phyloP scores from a whole-genome alignment of 1,284 basidiomycete genomes.

The Anthracocystis walkeri region DNA sequence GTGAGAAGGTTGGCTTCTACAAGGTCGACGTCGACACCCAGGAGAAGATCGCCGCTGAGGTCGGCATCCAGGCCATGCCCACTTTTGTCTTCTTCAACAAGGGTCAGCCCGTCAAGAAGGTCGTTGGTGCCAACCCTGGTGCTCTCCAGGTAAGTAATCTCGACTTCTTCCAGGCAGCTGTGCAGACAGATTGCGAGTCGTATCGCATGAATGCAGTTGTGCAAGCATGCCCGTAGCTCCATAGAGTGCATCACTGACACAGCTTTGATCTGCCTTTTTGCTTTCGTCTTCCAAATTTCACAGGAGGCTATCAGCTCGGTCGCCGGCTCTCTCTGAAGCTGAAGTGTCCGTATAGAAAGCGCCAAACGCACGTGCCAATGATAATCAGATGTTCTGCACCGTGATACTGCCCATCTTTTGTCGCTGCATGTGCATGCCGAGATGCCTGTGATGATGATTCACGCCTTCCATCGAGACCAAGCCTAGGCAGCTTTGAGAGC shows the following conservation, averaged over 20 bases:
- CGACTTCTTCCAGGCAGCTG: background rate
- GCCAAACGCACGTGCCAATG: background rate
- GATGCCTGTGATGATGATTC: background rate
- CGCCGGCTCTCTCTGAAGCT: slow-evolving; percentile 20
- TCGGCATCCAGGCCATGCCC: slow-evolving; percentile 83
- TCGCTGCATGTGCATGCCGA: background rate
- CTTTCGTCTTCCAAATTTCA: too few relatives aligned
- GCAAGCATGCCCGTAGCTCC: background rate
- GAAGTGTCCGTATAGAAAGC: background rate
- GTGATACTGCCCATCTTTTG: background rate
- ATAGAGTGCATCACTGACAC: slow-evolving; percentile 8
- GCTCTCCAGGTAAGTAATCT: slow-evolving; percentile 72
- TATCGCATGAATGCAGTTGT: background rate
- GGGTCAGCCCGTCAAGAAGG: slow-evolving; percentile 76
- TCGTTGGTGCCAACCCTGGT: slow-evolving; percentile 76
- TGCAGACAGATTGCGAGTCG: background rate
- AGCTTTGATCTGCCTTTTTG: background rate
- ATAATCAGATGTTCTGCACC: background rate
- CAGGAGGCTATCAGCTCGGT: slow-evolving; percentile 49
- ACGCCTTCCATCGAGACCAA: too few relatives aligned
- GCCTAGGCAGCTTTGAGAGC: too few relatives aligned
- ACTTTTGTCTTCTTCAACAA: slow-evolving; percentile 81
- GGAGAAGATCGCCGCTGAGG: slow-evolving; percentile 74
- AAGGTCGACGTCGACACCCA: slow-evolving; percentile 75
- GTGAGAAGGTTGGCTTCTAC: slow-evolving; percentile 76